These are phyloP conservation scores for Lachnellula occidentalis DNA, from an alignment of 2,329 filamentous ascomycete genomes.

Conservation along the genomic window DNA sequence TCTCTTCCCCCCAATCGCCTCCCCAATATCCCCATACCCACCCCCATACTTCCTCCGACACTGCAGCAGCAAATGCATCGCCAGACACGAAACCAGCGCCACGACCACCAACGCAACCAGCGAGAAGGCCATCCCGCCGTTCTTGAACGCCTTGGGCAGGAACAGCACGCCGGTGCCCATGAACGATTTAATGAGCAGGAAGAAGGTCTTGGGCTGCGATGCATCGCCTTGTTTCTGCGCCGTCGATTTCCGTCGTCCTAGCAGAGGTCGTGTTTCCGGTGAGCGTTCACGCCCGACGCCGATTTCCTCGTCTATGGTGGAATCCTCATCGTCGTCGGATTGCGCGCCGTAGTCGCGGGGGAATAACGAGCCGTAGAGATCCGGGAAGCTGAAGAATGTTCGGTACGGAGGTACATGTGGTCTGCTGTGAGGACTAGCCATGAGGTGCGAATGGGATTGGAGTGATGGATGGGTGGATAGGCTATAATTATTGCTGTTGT, in stretches of 20 bases:
- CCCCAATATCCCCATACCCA: constrained; percentile 93
- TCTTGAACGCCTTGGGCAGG: constrained; percentile 83
- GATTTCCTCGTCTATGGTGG: constrained; percentile 39
- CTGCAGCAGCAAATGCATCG: constrained; percentile 76
- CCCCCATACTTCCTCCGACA: constrained; percentile 53
- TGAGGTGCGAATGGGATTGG: no score
- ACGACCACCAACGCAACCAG: constrained; percentile 78
- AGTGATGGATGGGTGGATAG: no score
- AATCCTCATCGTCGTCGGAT: constrained; percentile 37
- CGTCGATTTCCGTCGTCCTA: constrained; percentile 58
- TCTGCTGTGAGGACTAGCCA: no score
- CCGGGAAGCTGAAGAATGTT: constrained; percentile 90
- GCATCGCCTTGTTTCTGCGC: constrained; percentile 62
- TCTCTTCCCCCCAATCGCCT: constrained; percentile 79
- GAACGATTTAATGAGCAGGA: constrained; percentile 90
- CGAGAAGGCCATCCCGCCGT: constrained; percentile 93
- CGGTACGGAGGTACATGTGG: not conserved
- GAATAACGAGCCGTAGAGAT: constrained; percentile 82
- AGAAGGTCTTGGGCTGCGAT: constrained; percentile 72
- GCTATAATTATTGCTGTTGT: no score
- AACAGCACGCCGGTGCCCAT: constrained; percentile 93
- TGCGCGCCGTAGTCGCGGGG: constrained; percentile 93
- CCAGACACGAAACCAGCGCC: constrained; percentile 92
- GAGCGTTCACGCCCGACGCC: constrained; percentile 35
- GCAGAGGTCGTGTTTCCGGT: constrained; percentile 65